phyloP scores from a whole-genome alignment of 2,329 filamentous ascomycete genomes.

The Aspergillus pseudonomiae region DNA sequence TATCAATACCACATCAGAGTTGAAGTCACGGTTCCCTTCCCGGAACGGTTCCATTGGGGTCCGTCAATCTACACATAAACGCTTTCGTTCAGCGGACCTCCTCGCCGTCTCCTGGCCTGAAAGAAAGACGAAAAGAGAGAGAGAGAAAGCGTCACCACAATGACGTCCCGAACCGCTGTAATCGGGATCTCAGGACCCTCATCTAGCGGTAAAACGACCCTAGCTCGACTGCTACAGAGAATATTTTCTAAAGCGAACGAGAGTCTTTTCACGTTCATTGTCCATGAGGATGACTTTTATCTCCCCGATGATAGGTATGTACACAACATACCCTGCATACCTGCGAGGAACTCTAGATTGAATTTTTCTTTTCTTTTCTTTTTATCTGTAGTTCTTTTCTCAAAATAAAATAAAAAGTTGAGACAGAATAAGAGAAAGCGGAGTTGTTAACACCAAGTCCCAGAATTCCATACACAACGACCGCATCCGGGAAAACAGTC shows the following conservation, averaged over 20 bases:
- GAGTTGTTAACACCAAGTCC: slow-evolving; percentile 9
- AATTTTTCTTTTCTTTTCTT: neutral
- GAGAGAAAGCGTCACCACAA: neutral
- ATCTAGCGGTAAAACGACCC: slow-evolving; percentile 91
- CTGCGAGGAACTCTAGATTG: neutral
- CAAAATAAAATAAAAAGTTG: neutral
- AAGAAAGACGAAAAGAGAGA: neutral
- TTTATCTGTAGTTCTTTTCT: no score
- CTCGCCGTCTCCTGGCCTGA: neutral
- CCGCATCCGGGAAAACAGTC: slow-evolving; percentile 58
- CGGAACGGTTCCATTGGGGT: neutral
- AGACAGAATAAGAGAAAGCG: neutral
- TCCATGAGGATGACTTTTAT: slow-evolving; percentile 98
- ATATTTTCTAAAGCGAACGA: slow-evolving; percentile 64
- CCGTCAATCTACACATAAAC: neutral
- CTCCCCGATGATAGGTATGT: slow-evolving; percentile 67
- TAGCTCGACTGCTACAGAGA: slow-evolving; percentile 79
- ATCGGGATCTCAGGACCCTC: slow-evolving; percentile 87
- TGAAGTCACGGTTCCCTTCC: neutral
- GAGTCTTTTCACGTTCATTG: slow-evolving; percentile 62
- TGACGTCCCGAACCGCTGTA: slow-evolving; percentile 51
- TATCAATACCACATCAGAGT: neutral
- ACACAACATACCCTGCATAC: neutral
- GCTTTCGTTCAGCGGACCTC: neutral
- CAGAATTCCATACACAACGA: slow-evolving; percentile 51